Percentiles rank a stretch among this genome's conserved stretches.
phyloP scores from a whole-genome alignment of 1,139 yeast species.

The Geotrichum citri-aurantii region DNA sequence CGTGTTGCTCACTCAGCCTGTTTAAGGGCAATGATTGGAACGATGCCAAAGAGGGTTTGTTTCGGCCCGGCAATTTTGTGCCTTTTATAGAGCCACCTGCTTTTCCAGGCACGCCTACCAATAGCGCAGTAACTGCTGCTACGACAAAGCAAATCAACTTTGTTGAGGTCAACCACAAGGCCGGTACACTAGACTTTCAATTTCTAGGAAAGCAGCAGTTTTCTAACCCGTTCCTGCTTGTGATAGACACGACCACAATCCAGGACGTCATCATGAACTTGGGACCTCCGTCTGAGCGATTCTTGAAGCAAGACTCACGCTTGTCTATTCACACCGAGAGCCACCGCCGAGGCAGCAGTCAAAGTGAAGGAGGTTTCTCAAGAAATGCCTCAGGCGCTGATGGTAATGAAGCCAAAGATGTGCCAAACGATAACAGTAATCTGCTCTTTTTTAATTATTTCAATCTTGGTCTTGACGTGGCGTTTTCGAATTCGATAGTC shows the following conservation, averaged over 20 bases:
- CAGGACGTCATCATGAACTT: constrained; percentile 31
- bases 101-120: background rate
- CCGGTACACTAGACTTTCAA: constrained; percentile 16
- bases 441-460: constrained; percentile 32
- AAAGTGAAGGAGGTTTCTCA: constrained; percentile 18
- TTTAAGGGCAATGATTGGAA: constrained; percentile 31
- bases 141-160: constrained; percentile 13
- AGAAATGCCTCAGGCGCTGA: background rate
- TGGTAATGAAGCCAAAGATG: background rate
- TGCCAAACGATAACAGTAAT: background rate
- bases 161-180: constrained; percentile 17
- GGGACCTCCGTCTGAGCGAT: constrained; percentile 34
- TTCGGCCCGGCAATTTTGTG: background rate
- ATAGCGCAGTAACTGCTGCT: background rate
- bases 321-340: constrained; percentile 25
- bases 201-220: constrained; percentile 23
- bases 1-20: constrained; percentile 29
- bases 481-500: constrained; percentile 30
- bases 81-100: background rate
- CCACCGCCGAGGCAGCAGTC: constrained; percentile 22
- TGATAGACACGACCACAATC: constrained; percentile 25
- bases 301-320: constrained; percentile 30
- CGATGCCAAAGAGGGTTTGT: constrained; percentile 21
- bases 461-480: constrained; percentile 30
- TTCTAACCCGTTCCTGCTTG: constrained; percentile 16